Base-by-base conservation (phyloP, 2,329 filamentous ascomycete genomes). In the Aspergillus sp. region DNA sequence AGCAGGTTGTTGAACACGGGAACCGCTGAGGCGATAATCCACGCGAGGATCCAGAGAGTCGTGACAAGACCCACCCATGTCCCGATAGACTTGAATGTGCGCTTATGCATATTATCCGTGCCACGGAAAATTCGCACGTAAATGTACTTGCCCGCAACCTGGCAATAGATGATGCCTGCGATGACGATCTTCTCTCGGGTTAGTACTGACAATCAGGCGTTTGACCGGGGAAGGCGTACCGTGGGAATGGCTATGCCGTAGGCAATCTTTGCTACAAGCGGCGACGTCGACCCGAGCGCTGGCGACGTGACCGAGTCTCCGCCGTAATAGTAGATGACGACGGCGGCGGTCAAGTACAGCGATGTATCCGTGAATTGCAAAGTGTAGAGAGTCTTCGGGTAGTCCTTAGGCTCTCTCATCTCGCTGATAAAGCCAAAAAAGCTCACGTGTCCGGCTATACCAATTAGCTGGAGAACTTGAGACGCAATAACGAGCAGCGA, bases 191-290 rank as follows among this genome's bases (percentile, higher is more conserved):
- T 26, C 8, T 22, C n/a, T n/a, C 5, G 12, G 6, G 8, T 16
- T n/a, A 30, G 12, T 22, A 22, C 10, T 22, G 19, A 10, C 19
- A 22, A 6, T 10, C 19, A 6, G 19, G 19, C n/a, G n/a, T n/a
- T n/a, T n/a, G n/a, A n/a, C n/a, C n/a, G n/a, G n/a, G n/a, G n/a
- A n/a, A n/a, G 10, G 5, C 19, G 19, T 22, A 51, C 45, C 3
- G 79, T 81, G 10, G 77, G 77, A 3, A 76, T 66, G 2, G 78
- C 78, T 33, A 81, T 61, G 14, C 73, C 76, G 57, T 73, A 82
- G 8, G 77, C 75, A 6, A 77, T 58, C 47, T 79, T 79, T 17
- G 68, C 64, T 30, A 81, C 55, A 0, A 64, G 48, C 5, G 47
- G 47, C 2, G 66, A 63, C 7, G 75, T 70, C 1, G 75, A 78